phyloP scores from a whole-genome alignment of 768 basidiomycete genomes.

The Collybia mongolica region DNA sequence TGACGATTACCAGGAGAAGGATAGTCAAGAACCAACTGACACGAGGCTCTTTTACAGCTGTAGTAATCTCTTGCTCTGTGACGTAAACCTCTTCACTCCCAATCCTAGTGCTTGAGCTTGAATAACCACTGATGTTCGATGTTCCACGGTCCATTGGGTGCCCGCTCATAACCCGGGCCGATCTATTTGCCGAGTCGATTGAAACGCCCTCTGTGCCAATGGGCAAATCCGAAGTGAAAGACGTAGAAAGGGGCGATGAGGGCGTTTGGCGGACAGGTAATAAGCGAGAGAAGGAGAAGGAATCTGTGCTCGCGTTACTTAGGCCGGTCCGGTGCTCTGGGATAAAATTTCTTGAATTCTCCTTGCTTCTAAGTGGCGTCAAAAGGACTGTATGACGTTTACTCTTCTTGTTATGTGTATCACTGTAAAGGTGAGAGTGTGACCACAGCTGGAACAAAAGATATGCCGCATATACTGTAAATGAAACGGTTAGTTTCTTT shows the following conservation, averaged over 20 bases:
- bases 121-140: constrained; percentile 1
- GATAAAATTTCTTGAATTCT: neutral
- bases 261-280: too few species aligned
- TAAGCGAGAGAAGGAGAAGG: neutral
- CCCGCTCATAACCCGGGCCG: too few species aligned
- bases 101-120: constrained; percentile 2
- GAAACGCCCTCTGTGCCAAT: too few species aligned
- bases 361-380: constrained; percentile 1
- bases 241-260: too few species aligned
- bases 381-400: neutral
- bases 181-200: too few species aligned
- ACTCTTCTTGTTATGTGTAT: constrained; percentile 43
- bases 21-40: constrained; percentile 61
- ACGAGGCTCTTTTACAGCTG: constrained; percentile 38
- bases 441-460: constrained; percentile 81
- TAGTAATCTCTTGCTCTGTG: constrained; percentile 3
- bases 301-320: too few species aligned
- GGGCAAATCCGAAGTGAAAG: too few species aligned
- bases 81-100: constrained; percentile 4
- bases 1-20: constrained; percentile 53
- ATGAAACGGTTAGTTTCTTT: neutral
- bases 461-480: constrained; percentile 64
- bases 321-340: neutral
- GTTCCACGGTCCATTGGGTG: constrained; percentile 8
- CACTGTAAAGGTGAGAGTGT: constrained; percentile 68